Base-by-base conservation (phyloP, 108 stramenopile genomes). In the Schizochytrium sp. region DNA sequence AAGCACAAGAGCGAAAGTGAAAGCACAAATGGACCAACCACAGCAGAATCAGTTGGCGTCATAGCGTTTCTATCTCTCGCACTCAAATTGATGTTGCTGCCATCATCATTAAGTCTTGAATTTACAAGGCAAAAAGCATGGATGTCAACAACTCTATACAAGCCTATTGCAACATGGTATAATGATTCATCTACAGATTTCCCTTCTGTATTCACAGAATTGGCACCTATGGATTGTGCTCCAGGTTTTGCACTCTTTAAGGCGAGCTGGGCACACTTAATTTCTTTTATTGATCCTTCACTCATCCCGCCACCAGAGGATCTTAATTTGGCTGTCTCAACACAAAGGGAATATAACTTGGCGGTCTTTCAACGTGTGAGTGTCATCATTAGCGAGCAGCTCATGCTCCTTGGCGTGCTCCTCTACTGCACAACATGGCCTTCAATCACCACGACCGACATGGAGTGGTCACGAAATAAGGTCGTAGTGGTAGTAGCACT, bases 381-480 rank as follows among this genome's bases (percentile, higher is more conserved):
- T 53, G 76, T 83, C 10, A 83, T 83, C 55, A 7, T 42, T n/a
- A 83, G 38, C 50, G 76, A 83, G 15, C 53, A 10, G 47, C 15
- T 55, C 76, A 5, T 83, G 76, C 47, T 83, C n/a, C 76, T 83
- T 12, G 76, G 76, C 47, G 53, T 83, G 2, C 53, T 83, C 15
- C 3, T 83, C 28, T 83, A 83, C 53, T 83, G 76, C 76, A 83
- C 76, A 53, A 83, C 76, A 47, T 83, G 76, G 76, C 76, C 76
- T n/a, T 83, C 76, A 38, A 83, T 53, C 19, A 83, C 76, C 17
- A 83, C 76, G 53, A 83, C 76, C 50, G 76, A 83, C 76, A 83
- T 83, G 76, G 76, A 83, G 76, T 83, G 76, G 76, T 83, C 76
- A 7, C 76, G 76, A 17, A 83, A 83, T 40, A 83, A 83, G 76